Evolutionary conservation across 2,329 filamentous ascomycete genomes (phyloP).

Genomic region (Sphaerulina populicola): DNA sequence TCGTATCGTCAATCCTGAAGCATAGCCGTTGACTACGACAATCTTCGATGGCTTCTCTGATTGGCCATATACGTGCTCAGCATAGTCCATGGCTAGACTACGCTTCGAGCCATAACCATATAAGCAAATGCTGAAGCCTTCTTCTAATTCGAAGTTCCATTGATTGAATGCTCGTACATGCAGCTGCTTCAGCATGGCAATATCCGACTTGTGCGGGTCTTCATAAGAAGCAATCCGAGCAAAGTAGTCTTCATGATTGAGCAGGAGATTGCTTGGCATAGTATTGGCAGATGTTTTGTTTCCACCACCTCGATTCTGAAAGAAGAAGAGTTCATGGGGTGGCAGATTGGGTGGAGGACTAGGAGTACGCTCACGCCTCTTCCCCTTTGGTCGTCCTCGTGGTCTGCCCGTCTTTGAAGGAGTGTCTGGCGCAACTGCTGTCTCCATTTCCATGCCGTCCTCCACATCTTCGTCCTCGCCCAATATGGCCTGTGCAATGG

Average conservation of each 20-base stretch:
- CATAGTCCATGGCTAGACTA: slow-evolving; percentile 64
- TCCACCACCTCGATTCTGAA: slow-evolving; percentile 74
- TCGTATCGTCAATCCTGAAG: slow-evolving; percentile 55
- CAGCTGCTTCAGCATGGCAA: slow-evolving; percentile 61
- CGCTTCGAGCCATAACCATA: slow-evolving; percentile 92
- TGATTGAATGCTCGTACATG: slow-evolving; percentile 79
- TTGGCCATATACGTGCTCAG: slow-evolving; percentile 56
- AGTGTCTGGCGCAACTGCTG: slow-evolving; percentile 37
- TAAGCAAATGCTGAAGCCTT: slow-evolving; percentile 81
- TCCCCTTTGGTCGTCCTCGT: slow-evolving; percentile 48
- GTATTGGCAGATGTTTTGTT: slow-evolving; percentile 82
- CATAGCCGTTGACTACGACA: slow-evolving; percentile 80
- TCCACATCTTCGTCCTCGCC: slow-evolving; percentile 25
- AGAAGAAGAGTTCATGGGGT: slow-evolving; percentile 86
- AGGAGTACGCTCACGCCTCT: slow-evolving; percentile 54
- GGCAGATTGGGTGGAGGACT: slow-evolving; percentile 76
- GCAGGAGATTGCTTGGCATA: slow-evolving; percentile 61
- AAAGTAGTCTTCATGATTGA: slow-evolving; percentile 92
- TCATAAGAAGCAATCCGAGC: slow-evolving; percentile 53
- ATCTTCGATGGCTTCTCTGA: slow-evolving; percentile 48
- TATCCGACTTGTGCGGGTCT: slow-evolving; percentile 63
- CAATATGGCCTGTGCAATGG: slow-evolving; percentile 25
- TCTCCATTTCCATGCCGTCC: slow-evolving; percentile 27
- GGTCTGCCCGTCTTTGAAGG: slow-evolving; percentile 39
- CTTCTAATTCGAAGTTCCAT: slow-evolving; percentile 81